Percentiles rank a stretch among this genome's conserved stretches.
Evolutionary conservation across 805 yeast genomes (phyloP).

Genomic region (Myxozyma geophila): DNA sequence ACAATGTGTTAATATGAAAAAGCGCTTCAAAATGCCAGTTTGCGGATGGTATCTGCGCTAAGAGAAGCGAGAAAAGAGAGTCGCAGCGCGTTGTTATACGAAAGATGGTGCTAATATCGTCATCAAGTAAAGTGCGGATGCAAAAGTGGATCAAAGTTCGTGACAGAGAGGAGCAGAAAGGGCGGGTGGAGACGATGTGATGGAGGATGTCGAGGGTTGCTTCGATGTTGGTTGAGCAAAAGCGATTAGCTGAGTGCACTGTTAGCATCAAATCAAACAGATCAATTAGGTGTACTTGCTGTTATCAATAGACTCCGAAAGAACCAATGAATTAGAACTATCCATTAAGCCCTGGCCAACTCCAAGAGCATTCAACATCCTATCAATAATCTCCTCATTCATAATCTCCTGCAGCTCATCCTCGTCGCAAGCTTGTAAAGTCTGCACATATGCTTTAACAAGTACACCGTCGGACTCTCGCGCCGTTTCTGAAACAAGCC

Average conservation of each 20-base stretch:
- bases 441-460: slow-evolving; percentile 8
- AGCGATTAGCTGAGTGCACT: not conserved
- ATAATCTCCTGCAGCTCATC: not conserved
- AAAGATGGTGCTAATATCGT: not conserved
- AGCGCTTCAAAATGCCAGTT: slow-evolving; percentile 11
- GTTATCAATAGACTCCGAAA: not conserved
- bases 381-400: not conserved
- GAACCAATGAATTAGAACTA: not conserved
- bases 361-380: slow-evolving; percentile 14
- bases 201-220: slow-evolving; percentile 2
- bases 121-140: slow-evolving; percentile 21
- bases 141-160: slow-evolving; percentile 10
- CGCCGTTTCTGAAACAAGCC: slow-evolving; percentile 24
- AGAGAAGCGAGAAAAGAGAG: slow-evolving; percentile 5
- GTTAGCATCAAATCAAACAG: too few relatives aligned
- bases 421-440: not conserved
- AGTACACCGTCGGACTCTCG: slow-evolving; percentile 22
- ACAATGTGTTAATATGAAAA: not conserved
- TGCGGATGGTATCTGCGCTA: slow-evolving; percentile 11
- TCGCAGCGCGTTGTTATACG: not conserved
- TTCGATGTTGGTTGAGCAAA: slow-evolving; percentile 1
- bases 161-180: not conserved
- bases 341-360: not conserved
- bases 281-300: not conserved
- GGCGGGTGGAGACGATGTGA: not conserved